Base-by-base conservation (phyloP, 164 flowering plant genomes). In the Annona cherimola region DNA sequence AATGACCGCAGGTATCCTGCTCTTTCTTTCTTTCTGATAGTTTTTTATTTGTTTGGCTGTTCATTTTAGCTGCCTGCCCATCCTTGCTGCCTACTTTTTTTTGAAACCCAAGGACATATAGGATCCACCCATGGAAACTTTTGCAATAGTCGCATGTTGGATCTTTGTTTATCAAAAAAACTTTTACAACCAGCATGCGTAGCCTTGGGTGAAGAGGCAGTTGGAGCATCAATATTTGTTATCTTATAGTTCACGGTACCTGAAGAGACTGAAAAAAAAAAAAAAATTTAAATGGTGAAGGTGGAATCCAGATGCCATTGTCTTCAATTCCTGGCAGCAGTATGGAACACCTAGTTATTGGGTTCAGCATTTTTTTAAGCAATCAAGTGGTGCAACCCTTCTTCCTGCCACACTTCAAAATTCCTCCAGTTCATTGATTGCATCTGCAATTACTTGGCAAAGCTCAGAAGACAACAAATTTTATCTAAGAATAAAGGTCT, bases 301-400 rank as follows among this genome's bases (percentile, higher is more conserved):
- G 84, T 92, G 97, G 97, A 86, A 80, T 73, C 96, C 99, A 41
- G 99, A 95, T 84, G 97, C 99, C 45, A 92, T 95, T 69, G 96
- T 91, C 54, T 92, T 90, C 77, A 72, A 89, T 75, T 90, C 99
- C 8, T 85, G 84, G 50, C 89, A 80, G 12, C 75, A 44, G 11
- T 95, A 88, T 76, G 99, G 98, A 77, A 95, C 97, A 68, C 97
- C 97, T 20, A 95, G 99, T 80, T 92, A 89, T 74, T 91, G 95
- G 91, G 78, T 91, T 84, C 98, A 92, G 61, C 83, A 67, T 7
- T 90, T 91, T 67, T 95, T 95, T 68, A 65, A 69, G 1, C 87
- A 88, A 73, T 91, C 99, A 55, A 92, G 88, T 83, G 99, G 97
- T 42, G 98, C 97, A 69, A 87, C 88, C 75, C 83, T 91, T 77